Evolutionary conservation across 2,329 filamentous ascomycete species (phyloP), one percentile per base, ranked within the genome.

Genomic region (Niveomyces coronatus): DNA sequence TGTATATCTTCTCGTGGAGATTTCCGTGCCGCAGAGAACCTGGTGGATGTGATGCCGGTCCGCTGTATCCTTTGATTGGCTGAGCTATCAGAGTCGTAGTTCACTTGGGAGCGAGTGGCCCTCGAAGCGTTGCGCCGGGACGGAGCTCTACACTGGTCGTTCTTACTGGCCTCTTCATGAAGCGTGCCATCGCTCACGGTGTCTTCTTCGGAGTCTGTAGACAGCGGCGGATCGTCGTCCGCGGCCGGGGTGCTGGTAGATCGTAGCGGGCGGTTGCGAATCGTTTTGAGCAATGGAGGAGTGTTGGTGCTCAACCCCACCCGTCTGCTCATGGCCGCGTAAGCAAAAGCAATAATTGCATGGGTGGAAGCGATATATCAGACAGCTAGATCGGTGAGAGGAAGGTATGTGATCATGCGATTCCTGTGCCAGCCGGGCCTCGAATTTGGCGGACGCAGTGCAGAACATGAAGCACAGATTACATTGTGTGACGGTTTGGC

Each of bases 11-110:
- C 17, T 15, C 8, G 4, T 13, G 17, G n/a, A 15, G 20, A 29
- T 23, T n/a, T 40, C 18, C 15, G 31, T 22, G 3, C 30, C 17
- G 19, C 9, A 18, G 15, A 15, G 30, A 65, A 67, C 10, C 22
- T 41, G n/a, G 57, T 62, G 8, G 44, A 45, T 26, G 45, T 52
- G 18, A 67, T 65, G 36, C 53, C 44, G 13, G 48, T 57, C 4
- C 47, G 44, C n/a, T 42, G 40, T 22, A 40, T 44, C 18, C 39
- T 40, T 16, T 57, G 49, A 22, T 56, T 49, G 16, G 48, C 51
- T 3, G 54, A 57, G 34, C 50, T 47, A 18, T 49, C 45, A 9
- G 43, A 49, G 33, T 41, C 39, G 8, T 38, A 31, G 9, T 41
- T 24, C 6, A 23, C 13, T 22, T 33, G 30, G 13, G 43, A 28